Evolutionary conservation across 192 early-diverging fungal species (phyloP).

Genomic region (Entomortierella beljakovae): DNA sequence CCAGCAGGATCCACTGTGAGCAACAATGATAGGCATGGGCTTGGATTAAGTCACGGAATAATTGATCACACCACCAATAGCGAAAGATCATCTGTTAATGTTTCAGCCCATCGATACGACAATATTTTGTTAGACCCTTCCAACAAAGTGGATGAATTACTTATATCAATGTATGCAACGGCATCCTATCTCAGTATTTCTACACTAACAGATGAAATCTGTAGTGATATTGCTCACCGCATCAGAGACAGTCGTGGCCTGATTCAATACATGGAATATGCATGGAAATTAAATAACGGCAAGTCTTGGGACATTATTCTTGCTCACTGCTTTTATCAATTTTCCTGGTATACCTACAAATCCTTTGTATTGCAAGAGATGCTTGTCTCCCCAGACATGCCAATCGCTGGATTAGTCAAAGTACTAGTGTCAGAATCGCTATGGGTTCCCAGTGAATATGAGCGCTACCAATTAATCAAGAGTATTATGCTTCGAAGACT

Average conservation of each 20-base stretch:
- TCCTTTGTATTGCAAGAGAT: slow-evolving; percentile 32
- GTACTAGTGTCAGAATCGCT: slow-evolving; percentile 35
- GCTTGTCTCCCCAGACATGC: slow-evolving; percentile 47
- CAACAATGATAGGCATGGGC: slow-evolving; percentile 17
- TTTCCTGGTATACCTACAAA: slow-evolving; percentile 45
- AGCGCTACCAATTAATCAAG: slow-evolving; percentile 45
- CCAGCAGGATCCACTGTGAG: neutral
- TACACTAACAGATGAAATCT: slow-evolving; percentile 49
- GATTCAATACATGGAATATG: slow-evolving; percentile 52
- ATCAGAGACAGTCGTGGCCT: slow-evolving; percentile 40
- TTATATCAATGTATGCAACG: slow-evolving; percentile 51
- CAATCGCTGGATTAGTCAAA: slow-evolving; percentile 37
- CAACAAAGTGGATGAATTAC: slow-evolving; percentile 38
- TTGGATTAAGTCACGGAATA: slow-evolving; percentile 17
- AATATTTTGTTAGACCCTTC: slow-evolving; percentile 47
- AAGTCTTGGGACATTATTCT: slow-evolving; percentile 51
- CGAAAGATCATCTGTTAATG: slow-evolving; percentile 1
- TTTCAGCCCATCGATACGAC: slow-evolving; percentile 11
- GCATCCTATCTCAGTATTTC: slow-evolving; percentile 51
- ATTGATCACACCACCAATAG: neutral
- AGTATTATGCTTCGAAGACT: slow-evolving; percentile 35
- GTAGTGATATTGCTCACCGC: slow-evolving; percentile 45
- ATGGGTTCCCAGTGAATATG: slow-evolving; percentile 45
- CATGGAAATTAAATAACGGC: slow-evolving; percentile 49
- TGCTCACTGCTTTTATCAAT: slow-evolving; percentile 48